Evolutionary conservation across 106 monocot species (phyloP).

Genomic region (Dendrobium chrysotoxum): DNA sequence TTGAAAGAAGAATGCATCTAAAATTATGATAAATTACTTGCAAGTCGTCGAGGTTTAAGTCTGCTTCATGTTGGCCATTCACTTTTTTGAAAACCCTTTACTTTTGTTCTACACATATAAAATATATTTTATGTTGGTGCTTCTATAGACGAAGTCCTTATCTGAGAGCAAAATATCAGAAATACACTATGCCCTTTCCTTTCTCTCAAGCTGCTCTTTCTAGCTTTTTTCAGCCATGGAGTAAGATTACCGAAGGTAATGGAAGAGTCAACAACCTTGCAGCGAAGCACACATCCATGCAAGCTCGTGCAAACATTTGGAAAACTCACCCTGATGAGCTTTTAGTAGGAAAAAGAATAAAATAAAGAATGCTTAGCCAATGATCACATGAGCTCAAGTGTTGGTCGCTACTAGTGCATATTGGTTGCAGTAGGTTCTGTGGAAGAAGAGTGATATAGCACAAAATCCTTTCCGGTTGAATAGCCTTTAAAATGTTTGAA

Average conservation of each 20-base stretch:
- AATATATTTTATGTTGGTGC: background rate
- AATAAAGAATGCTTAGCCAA: too few species aligned
- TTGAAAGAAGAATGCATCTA: background rate
- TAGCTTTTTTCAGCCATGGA: background rate
- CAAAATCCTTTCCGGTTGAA: background rate
- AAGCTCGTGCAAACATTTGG: too few species aligned
- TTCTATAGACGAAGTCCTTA: background rate
- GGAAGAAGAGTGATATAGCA: background rate
- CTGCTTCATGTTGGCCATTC: background rate
- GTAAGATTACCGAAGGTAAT: background rate
- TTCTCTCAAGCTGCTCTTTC: background rate
- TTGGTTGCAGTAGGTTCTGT: background rate
- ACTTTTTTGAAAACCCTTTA: background rate
- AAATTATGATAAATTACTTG: background rate
- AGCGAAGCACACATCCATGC: background rate
- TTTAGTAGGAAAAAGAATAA: too few species aligned
- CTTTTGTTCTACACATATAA: background rate
- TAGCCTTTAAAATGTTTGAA: background rate
- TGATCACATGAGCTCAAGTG: too few species aligned
- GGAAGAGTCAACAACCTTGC: background rate
- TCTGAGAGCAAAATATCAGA: background rate
- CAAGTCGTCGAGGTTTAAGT: background rate
- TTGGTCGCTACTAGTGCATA: too few species aligned
- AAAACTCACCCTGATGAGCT: too few species aligned
- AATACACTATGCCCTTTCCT: background rate